A percentile compares a stretch with the other conserved stretches of the same genome.
These are phyloP conservation scores for Colletotrichum sidae DNA, from an alignment of 2,329 filamentous ascomycete genomes.

Conservation along the genomic window DNA sequence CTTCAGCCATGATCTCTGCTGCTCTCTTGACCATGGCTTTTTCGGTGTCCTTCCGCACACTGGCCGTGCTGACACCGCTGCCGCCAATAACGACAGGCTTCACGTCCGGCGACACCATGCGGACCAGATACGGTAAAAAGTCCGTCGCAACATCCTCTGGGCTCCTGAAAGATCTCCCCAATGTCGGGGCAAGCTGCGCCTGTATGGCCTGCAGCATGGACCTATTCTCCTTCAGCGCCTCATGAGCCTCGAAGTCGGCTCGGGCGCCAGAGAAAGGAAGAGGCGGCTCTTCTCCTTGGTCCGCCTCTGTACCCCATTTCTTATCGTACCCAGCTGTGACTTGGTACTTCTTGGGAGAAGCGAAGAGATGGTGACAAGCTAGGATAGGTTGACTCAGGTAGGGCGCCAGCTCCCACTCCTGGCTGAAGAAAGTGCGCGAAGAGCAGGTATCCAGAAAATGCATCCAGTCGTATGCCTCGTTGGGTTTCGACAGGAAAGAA, in stretches of 20 bases:
- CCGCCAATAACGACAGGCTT: constrained; percentile 89
- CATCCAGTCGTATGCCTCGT: constrained; percentile 91
- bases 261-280: constrained; percentile 84
- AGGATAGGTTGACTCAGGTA: constrained; percentile 90
- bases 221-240: constrained; percentile 83
- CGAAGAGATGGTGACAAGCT: constrained; percentile 92
- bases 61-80: constrained; percentile 77
- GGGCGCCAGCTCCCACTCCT: constrained; percentile 91
- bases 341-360: constrained; percentile 71
- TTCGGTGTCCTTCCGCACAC: constrained; percentile 88
- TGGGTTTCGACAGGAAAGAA: constrained; percentile 87
- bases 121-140: constrained; percentile 84
- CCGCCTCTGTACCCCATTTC: constrained; percentile 57
- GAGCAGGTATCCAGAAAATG: constrained; percentile 91
- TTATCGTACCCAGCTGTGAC: constrained; percentile 55
- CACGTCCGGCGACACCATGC: constrained; percentile 88
- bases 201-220: constrained; percentile 81
- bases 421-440: constrained; percentile 80
- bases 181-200: constrained; percentile 74
- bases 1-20: constrained; percentile 83
- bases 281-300: constrained; percentile 63
- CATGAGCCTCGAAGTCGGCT: constrained; percentile 84
- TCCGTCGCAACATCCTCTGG: constrained; percentile 82
- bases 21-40: constrained; percentile 83
- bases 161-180: constrained; percentile 83